Evolutionary conservation across 257 asterid species (phyloP), one percentile per base, ranked within the genome.

Genomic region (Prunella vulgaris): DNA sequence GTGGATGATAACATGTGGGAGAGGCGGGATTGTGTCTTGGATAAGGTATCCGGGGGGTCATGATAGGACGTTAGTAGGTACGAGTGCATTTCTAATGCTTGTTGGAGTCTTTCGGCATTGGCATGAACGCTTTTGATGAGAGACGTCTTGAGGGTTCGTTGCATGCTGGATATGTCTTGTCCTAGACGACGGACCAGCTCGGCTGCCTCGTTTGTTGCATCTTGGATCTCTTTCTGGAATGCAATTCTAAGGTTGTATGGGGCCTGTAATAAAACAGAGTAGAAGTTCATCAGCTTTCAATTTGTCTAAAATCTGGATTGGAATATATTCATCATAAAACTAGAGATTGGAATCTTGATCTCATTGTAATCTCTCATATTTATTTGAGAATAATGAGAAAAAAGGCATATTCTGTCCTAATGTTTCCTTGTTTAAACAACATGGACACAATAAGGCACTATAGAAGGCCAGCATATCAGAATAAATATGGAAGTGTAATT

Each of bases 201-300:
- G n/a, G 85, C 89, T 5, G 90, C 91, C 46, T 80, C 84, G 0
- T 9, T 76, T 49, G 86, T 52, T 51, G 87, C 87, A 25, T 85
- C 94, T 74, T 80, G 80, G 60, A 89, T 80, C 84, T 89, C 96
- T 35, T 63, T 82, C 69, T 77, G 83, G 74, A 89, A 86, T 33
- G 86, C 63, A 35, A 77, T 74, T 69, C 90, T 81, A 1, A 83
- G 87, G 79, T 74, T 85, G 52, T 77, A 70, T 7, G 90, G 96
- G 40, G 88, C 94, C 92, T 89, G 69, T 15, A 7, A 60, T 6
- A 7, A 59, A 30, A 22, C 1, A 24, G 10, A 22, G 44, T 3
- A 40, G 44, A 4, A 69, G 64, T 35, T 20, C 37, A 24, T 63
- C 6, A 52, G 7, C n/a, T n/a, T 14, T 72, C 40, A 18, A 20